Evolutionary conservation across 2,329 filamentous ascomycete genomes (phyloP).

Genomic region (Colletotrichum aenigma): DNA sequence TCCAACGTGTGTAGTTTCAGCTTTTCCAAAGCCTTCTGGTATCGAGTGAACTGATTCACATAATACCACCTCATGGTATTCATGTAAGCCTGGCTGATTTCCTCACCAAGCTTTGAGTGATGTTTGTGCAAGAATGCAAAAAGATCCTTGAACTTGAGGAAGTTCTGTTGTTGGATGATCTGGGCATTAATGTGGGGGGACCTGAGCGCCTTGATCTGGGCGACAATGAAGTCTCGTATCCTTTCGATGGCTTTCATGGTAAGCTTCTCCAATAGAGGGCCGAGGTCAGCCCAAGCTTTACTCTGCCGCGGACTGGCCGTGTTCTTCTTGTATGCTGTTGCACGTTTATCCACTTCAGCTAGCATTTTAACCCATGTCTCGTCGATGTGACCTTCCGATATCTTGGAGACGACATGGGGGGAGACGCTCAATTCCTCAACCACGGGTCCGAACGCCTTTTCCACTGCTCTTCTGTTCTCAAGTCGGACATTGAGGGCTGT

Average conservation of each 20-base stretch:
- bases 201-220: constrained; percentile 90
- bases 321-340: constrained; percentile 72
- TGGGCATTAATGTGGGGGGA: constrained; percentile 98
- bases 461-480: constrained; percentile 87
- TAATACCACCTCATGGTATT: constrained; percentile 99
- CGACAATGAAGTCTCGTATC: constrained; percentile 91
- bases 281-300: constrained; percentile 83
- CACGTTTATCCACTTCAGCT: constrained; percentile 81
- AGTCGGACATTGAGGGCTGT: constrained; percentile 81
- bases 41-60: constrained; percentile 86
- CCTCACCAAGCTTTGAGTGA: constrained; percentile 81
- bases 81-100: constrained; percentile 92
- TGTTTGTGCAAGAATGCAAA: constrained; percentile 85
- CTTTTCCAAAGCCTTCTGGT: constrained; percentile 82
- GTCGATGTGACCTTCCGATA: constrained; percentile 88
- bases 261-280: constrained; percentile 83
- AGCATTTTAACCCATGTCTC: constrained; percentile 86
- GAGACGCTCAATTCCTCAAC: constrained; percentile 93
- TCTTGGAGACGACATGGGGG: constrained; percentile 81
- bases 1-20: constrained; percentile 84
- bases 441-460: constrained; percentile 83
- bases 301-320: constrained; percentile 63
- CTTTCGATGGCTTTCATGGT: constrained; percentile 84
- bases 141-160: constrained; percentile 86
- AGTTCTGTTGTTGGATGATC: constrained; percentile 92